Percentiles rank a stretch among this genome's conserved stretches.
These are phyloP conservation scores for Sporothrix euskadiensis DNA, from an alignment of 2,329 filamentous ascomycete species.

Conservation along the genomic window DNA sequence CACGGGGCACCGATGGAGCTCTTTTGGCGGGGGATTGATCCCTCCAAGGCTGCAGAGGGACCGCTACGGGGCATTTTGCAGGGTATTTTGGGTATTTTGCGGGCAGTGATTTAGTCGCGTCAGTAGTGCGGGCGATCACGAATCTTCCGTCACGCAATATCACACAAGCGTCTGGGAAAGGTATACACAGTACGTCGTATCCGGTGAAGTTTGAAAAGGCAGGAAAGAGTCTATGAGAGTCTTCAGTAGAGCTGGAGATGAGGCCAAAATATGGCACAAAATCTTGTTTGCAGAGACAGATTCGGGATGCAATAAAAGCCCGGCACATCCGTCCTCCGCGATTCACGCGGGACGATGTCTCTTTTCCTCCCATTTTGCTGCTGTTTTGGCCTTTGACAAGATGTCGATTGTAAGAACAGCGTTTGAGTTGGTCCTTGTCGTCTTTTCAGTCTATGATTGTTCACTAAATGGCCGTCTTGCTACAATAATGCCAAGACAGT, in stretches of 20 bases:
- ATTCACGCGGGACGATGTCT: background rate
- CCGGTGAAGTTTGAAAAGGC: background rate
- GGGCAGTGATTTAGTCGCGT: constrained; percentile 20
- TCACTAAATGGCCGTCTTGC: background rate
- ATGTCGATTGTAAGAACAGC: background rate
- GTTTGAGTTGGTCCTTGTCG: background rate
- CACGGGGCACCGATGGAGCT: background rate
- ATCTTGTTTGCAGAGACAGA: background rate
- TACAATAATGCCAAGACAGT: background rate
- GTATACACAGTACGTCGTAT: background rate
- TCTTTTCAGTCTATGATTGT: background rate
- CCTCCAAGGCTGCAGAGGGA: background rate
- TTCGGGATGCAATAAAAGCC: background rate
- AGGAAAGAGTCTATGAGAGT: too few relatives aligned
- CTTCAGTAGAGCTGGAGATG: background rate
- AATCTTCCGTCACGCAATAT: constrained; percentile 25
- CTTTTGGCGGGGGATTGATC: background rate
- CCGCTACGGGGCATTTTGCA: background rate
- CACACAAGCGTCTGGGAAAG: constrained; percentile 2
- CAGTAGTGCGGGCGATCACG: constrained; percentile 26
- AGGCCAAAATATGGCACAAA: background rate
- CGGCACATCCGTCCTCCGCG: constrained; percentile 11
- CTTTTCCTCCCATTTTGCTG: background rate
- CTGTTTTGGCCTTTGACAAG: background rate
- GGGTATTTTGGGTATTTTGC: background rate